phyloP scores from a whole-genome alignment of 371 early-diverging fungal genomes.

The Mortierella polycephala region DNA sequence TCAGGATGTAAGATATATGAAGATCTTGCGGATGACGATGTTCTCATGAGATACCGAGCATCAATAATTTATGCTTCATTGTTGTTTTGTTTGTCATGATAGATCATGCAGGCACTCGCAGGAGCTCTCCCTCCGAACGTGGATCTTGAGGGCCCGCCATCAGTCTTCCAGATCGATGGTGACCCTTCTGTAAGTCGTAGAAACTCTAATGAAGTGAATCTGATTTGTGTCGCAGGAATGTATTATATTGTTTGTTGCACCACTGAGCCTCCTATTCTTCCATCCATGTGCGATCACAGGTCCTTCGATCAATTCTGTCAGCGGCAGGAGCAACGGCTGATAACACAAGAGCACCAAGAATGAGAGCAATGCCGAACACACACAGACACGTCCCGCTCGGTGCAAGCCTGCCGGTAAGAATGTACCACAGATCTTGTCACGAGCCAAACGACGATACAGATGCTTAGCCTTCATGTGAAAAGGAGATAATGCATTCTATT shows the following conservation, averaged over 20 bases:
- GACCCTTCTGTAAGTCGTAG: constrained; percentile 32
- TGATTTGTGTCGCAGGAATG: not conserved
- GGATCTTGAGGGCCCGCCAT: constrained; percentile 26
- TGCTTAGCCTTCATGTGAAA: too few species aligned
- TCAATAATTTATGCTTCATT: not conserved
- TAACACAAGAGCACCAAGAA: constrained; percentile 18
- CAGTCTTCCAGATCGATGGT: constrained; percentile 28
- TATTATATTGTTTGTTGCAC: constrained; percentile 3
- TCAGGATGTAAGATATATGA: constrained; percentile 24
- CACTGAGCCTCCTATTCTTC: not conserved
- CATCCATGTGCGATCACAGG: constrained; percentile 12
- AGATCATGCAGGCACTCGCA: constrained; percentile 50
- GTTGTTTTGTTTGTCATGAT: not conserved
- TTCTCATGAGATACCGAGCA: not conserved
- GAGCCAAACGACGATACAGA: constrained; percentile 8
- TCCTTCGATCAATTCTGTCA: constrained; percentile 25
- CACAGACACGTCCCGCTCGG: constrained; percentile 26
- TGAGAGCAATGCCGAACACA: constrained; percentile 16
- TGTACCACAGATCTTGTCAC: constrained; percentile 7
- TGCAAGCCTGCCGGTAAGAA: constrained; percentile 39
- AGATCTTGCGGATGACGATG: not conserved
- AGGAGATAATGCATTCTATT: not conserved
- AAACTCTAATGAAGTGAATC: not conserved
- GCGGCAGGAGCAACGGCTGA: constrained; percentile 7
- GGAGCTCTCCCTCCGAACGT: constrained; percentile 25